Percentiles rank a stretch among this genome's conserved stretches.
These are phyloP conservation scores for Penicillium sp. DNA, from an alignment of 2,329 filamentous ascomycete species.

Conservation along the genomic window DNA sequence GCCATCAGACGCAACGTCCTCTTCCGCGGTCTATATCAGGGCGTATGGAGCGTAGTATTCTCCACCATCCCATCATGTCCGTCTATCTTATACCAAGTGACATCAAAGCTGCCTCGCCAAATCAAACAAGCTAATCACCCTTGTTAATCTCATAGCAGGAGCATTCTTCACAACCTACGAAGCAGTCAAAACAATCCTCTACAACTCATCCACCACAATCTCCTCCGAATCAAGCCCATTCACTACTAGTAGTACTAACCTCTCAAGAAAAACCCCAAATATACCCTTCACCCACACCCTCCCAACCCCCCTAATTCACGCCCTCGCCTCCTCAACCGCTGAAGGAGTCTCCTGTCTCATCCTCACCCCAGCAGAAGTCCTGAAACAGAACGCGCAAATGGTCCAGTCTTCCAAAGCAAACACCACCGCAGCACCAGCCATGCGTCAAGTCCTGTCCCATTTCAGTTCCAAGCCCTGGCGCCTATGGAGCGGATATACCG, in stretches of 20 bases:
- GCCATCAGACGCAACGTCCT: constrained; percentile 59
- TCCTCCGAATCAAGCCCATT: too few species aligned
- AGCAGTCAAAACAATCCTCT: constrained; percentile 68
- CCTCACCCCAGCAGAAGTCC: constrained; percentile 83
- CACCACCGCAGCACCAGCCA: constrained; percentile 47
- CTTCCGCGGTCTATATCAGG: constrained; percentile 81
- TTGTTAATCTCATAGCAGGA: constrained; percentile 64
- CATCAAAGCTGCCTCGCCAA: too few species aligned
- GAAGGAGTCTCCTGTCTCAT: constrained; percentile 87
- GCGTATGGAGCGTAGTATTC: constrained; percentile 80
- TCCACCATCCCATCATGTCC: constrained; percentile 88
- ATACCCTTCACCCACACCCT: constrained; percentile 49
- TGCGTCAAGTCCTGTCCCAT: constrained; percentile 59
- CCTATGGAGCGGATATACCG: constrained; percentile 74
- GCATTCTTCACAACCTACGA: constrained; percentile 93
- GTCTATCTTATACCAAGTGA: too few species aligned
- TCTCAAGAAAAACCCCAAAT: background rate
- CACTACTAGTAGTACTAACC: too few species aligned
- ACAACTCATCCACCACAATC: too few species aligned
- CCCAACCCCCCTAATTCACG: constrained; percentile 72
- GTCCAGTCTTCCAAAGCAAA: constrained; percentile 49
- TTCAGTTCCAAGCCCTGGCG: constrained; percentile 62
- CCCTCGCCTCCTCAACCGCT: constrained; percentile 72
- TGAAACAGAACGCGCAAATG: constrained; percentile 95
- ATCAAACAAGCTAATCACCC: too few species aligned